These are phyloP conservation scores for Leccinum rimulosum DNA, from an alignment of 768 basidiomycete species.

Conservation along the genomic window DNA sequence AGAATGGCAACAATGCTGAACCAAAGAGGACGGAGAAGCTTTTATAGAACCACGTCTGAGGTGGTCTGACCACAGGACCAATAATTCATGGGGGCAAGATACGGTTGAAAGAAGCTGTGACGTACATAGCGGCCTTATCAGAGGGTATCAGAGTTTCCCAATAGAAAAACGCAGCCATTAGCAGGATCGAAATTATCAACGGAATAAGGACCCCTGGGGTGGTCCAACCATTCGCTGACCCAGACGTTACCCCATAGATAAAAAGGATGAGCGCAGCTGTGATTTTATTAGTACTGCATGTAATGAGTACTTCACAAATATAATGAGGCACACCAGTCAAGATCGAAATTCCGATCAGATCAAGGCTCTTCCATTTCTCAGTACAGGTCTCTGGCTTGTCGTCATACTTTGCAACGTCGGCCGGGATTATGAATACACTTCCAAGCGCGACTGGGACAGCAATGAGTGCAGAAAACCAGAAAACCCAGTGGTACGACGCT, in stretches of 20 bases:
- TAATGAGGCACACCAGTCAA: slow-evolving; percentile 33
- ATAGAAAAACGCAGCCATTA: slow-evolving; percentile 45
- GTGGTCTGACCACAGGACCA: slow-evolving; percentile 31
- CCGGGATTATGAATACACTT: slow-evolving; percentile 36
- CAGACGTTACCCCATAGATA: slow-evolving; percentile 44
- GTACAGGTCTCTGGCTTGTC: neutral
- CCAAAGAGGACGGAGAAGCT: slow-evolving; percentile 42
- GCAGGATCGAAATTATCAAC: slow-evolving; percentile 43
- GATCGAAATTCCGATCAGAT: slow-evolving; percentile 38
- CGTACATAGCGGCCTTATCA: slow-evolving; percentile 43
- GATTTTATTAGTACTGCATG: neutral
- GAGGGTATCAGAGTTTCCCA: slow-evolving; percentile 45
- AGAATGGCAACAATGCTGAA: slow-evolving; percentile 38
- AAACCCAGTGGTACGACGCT: slow-evolving; percentile 49
- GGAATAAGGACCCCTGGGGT: slow-evolving; percentile 43
- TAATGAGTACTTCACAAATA: neutral
- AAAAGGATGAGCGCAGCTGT: slow-evolving; percentile 38
- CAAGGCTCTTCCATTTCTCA: slow-evolving; percentile 33
- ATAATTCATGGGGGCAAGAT: neutral
- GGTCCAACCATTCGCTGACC: slow-evolving; percentile 50
- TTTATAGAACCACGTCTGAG: slow-evolving; percentile 40
- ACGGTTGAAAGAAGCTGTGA: neutral
- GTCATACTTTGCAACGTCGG: slow-evolving; percentile 8
- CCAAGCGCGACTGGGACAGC: slow-evolving; percentile 31
- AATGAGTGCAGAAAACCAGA: slow-evolving; percentile 46